Base-by-base conservation (phyloP, 805 yeast species). In the Pichia kluyveri region DNA sequence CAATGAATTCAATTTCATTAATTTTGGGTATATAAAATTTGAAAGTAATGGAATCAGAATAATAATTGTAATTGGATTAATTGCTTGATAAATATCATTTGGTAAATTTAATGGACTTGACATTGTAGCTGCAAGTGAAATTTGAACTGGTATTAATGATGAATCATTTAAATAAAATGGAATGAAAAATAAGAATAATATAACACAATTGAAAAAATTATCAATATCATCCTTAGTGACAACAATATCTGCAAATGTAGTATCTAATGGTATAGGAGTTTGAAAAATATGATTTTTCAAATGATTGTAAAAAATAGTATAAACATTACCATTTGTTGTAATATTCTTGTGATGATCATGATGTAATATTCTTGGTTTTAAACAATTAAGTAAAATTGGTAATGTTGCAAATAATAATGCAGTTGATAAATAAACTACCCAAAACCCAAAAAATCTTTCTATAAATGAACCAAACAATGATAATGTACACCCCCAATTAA, bases 41-140 rank as follows among this genome's bases (percentile, higher is more conserved):
- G 76, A 77, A 51, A 74, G 67, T 41, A 76, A 62, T 36, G 81
- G 82, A 44, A 76, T 72, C 47, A 72, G 59, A 28, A 76, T 56
- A 45, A 76, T 68, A 45, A 76, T 76, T 15, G 79, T 70, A 49
- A 76, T 62, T 18, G 80, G 79, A 54, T 76, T 76, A 60, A 76
- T 73, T 48, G 75, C 73, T 56, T 69, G 71, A 59, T 73, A 74
- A 53, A 76, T 66, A 60, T 77, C 82, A 56, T 76, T 76, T 42
- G 80, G 80, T 49, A 76, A 70, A 18, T 80, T 79, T 5, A 34
- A 4, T 14, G 70, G 62, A n/a, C 75, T 67, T 12, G 67, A 57
- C 79, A 76, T 73, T 12, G 78, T 66, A 39, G 76, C 76, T 23
- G 79, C 76, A 56, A 73, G 77, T 8, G 73, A 71, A 43, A 71